Conservation (phyloP, 352 stramenopile species). For the Phytopythium boreale region DNA sequence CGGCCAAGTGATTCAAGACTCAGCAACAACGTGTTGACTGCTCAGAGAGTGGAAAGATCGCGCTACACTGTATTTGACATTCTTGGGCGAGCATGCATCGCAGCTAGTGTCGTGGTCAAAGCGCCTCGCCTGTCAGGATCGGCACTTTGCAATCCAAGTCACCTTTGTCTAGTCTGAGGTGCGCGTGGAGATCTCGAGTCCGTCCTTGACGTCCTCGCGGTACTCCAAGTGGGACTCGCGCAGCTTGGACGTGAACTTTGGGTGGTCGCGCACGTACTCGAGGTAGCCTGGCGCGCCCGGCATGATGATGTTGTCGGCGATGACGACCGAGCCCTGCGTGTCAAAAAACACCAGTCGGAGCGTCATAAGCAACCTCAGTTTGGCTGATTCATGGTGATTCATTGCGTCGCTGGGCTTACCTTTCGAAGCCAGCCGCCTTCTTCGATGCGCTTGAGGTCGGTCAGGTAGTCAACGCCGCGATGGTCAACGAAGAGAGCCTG, state of each 20-base stretch:
- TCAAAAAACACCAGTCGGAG: neutral
- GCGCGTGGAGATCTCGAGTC: conserved; percentile 35
- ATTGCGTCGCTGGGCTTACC: conserved; percentile 5
- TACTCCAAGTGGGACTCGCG: conserved; percentile 40
- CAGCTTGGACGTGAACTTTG: conserved; percentile 27
- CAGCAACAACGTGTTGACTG: too few relatives aligned
- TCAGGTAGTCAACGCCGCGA: conserved; percentile 29
- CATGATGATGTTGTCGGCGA: conserved; percentile 38
- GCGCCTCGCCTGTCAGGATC: neutral
- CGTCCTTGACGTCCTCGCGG: conserved; percentile 27
- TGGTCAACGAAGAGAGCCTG: conserved; percentile 44
- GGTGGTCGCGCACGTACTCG: conserved; percentile 30
- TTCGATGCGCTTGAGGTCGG: conserved; percentile 29
- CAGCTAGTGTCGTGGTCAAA: neutral
- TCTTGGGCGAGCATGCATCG: too few relatives aligned
- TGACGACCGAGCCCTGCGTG: conserved; percentile 28
- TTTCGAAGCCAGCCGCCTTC: conserved; percentile 21
- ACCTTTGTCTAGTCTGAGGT: neutral
- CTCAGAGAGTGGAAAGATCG: too few relatives aligned
- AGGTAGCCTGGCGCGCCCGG: conserved; percentile 30
- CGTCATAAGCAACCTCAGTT: too few relatives aligned
- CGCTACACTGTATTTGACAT: too few relatives aligned
- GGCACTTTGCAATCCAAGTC: neutral
- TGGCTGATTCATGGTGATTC: too few relatives aligned
- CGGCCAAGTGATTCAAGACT: neutral